Evolutionary conservation across 495 filamentous ascomycete genomes (phyloP).

Genomic region (Aspergillus biplanus): DNA sequence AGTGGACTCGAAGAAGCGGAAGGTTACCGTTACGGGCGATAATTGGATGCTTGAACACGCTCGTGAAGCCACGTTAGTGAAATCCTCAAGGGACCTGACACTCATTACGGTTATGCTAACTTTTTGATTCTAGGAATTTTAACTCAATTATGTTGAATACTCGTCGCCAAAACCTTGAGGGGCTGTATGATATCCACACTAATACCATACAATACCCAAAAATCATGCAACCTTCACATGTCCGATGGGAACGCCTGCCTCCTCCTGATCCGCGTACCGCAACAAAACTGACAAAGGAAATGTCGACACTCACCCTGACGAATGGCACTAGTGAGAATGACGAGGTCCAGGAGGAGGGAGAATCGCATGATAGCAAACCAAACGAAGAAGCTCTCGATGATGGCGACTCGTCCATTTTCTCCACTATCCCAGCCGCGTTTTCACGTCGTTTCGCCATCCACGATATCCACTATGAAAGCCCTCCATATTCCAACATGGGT

Average conservation of each 20-base stretch:
- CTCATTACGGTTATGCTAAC: slow-evolving; percentile 29
- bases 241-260: slow-evolving; percentile 71
- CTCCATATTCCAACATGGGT: slow-evolving; percentile 59
- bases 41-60: slow-evolving; percentile 98
- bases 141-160: slow-evolving; percentile 68
- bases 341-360: slow-evolving; percentile 16
- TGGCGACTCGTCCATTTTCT: slow-evolving; percentile 51
- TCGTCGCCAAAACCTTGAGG: slow-evolving; percentile 69
- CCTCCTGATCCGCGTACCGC: slow-evolving; percentile 35
- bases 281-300: slow-evolving; percentile 35
- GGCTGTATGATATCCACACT: slow-evolving; percentile 91
- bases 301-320: slow-evolving; percentile 44
- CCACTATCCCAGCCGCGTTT: slow-evolving; percentile 64
- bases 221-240: slow-evolving; percentile 89
- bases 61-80: slow-evolving; percentile 77
- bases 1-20: slow-evolving; percentile 73
- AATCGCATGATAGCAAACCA: slow-evolving; percentile 19
- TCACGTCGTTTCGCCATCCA: slow-evolving; percentile 75
- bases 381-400: slow-evolving; percentile 15
- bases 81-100: background rate
- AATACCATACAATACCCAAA: slow-evolving; percentile 85
- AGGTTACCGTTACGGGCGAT: slow-evolving; percentile 86
- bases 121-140: slow-evolving; percentile 63
- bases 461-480: slow-evolving; percentile 69
- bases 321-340: slow-evolving; percentile 34